Base-by-base conservation (phyloP, 208 protist genomes). In the Acanthamoeba castellanii region DNA sequence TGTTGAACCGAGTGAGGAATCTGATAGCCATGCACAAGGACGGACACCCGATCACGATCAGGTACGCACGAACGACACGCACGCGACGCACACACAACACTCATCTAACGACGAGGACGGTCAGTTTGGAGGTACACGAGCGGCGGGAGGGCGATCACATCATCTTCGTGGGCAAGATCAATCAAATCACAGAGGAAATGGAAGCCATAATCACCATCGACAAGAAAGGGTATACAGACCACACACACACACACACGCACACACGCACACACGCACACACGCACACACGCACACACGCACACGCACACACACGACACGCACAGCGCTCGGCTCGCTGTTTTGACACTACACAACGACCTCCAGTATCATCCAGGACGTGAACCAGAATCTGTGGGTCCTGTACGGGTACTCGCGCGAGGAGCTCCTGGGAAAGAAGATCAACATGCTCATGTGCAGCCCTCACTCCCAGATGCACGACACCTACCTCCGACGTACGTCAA, bases 181-280 rank as follows among this genome's bases (percentile, higher is more conserved):
- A 94, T 27, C 90, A 94, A 22, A 85, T 94, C 32, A 94, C 90
- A 22, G 90, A 94, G 57, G 90, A 94, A 47, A 85, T 85, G 72
- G 90, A 94, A 32, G 90, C 90, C 25, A 78, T 94, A 32, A 32
- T 94, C 90, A 94, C 90, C 47, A 94, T 94, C 47, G 90, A 94
- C 57, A 94, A 84, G 70, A 47, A 50, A n/a, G 90, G 90, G 90
- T 94, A 18, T 30, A 45, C 11, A 27, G 9, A 25, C 70, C 34
- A 11, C 30, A 3, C 68, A 32, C 25, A 1, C 22, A 9, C 64
- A 13, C 64, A 3, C 68, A 42, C 8, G 1, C 30, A 3, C 68
- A 18, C 68, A 42, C 8, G 1, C 30, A 3, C 68, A 18, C 8
- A 1, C 34, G 7, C 30, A 37, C 68, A 11, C 25, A 9, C 22